Evolutionary conservation across 495 filamentous ascomycete species (phyloP).

Genomic region (Penicillium roqueforti): DNA sequence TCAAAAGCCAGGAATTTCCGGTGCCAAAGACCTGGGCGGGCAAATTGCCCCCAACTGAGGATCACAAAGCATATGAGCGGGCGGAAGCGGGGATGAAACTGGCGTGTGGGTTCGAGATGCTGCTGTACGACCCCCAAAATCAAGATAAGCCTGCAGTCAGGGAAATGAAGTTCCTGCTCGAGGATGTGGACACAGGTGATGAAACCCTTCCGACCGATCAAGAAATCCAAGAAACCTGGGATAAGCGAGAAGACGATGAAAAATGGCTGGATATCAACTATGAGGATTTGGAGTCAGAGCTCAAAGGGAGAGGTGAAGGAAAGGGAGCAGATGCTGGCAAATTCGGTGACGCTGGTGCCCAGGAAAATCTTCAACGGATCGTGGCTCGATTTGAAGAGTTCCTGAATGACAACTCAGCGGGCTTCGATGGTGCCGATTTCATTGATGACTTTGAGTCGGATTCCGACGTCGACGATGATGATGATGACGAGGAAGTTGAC

Average conservation of each 20-base stretch:
- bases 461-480: constrained; percentile 56
- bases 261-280: constrained; percentile 93
- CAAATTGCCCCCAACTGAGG: constrained; percentile 33
- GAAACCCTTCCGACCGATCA: constrained; percentile 62
- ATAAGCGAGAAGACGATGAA: constrained; percentile 67
- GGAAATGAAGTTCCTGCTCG: constrained; percentile 69
- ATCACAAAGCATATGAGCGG: constrained; percentile 38
- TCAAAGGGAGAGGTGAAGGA: constrained; percentile 51
- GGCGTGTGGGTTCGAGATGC: constrained; percentile 86
- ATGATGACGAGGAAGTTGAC: constrained; percentile 53
- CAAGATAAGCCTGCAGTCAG: constrained; percentile 60
- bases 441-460: constrained; percentile 60
- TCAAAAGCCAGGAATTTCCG: constrained; percentile 82
- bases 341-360: constrained; percentile 76
- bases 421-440: constrained; percentile 69
- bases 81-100: constrained; percentile 85
- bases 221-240: constrained; percentile 67
- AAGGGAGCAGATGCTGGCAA: constrained; percentile 33
- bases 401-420: constrained; percentile 79
- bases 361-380: constrained; percentile 83
- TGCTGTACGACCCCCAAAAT: constrained; percentile 60
- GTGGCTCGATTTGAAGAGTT: constrained; percentile 92
- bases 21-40: constrained; percentile 60
- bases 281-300: constrained; percentile 77
- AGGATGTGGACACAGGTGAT: constrained; percentile 62